A percentile compares a stretch with the other conserved stretches of the same genome.
Evolutionary conservation across 1,284 basidiomycete species (phyloP).

Genomic region (Xerocomus minutiporus): DNA sequence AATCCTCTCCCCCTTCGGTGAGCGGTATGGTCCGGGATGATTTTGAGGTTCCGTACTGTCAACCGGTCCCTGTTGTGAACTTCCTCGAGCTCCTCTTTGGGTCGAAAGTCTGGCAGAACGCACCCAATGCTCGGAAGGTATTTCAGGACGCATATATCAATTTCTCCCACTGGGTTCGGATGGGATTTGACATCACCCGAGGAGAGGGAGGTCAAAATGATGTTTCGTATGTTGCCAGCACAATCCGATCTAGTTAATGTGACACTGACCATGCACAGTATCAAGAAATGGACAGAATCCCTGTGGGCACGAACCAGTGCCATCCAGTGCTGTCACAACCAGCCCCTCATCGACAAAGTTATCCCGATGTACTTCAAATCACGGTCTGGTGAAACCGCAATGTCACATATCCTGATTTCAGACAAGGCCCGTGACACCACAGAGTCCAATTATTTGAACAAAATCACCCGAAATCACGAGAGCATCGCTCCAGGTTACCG

Average conservation of each 20-base stretch:
- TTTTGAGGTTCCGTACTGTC: not conserved
- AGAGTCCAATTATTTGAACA: too few species aligned
- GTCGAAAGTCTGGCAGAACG: not conserved
- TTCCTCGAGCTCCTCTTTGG: not conserved
- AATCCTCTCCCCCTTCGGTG: too few species aligned
- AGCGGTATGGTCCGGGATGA: too few species aligned
- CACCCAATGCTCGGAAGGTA: too few species aligned
- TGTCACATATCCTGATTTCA: not conserved
- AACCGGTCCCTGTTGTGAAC: not conserved
- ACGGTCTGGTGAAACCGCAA: not conserved
- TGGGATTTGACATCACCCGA: not conserved
- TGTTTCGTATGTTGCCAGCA: not conserved
- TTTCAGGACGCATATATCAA: not conserved
- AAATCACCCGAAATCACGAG: too few species aligned
- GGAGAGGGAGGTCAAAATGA: not conserved
- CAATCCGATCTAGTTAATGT: not conserved
- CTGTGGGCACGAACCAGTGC: not conserved
- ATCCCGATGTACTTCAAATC: not conserved
- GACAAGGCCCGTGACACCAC: not conserved
- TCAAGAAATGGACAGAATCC: not conserved
- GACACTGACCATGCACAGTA: not conserved
- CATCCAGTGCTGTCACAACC: not conserved
- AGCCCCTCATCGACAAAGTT: not conserved
- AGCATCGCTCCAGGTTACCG: too few species aligned
- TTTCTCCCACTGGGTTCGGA: not conserved